Evolutionary conservation across 2,329 filamentous ascomycete genomes (phyloP).

Genomic region (Monosporascus sp.): DNA sequence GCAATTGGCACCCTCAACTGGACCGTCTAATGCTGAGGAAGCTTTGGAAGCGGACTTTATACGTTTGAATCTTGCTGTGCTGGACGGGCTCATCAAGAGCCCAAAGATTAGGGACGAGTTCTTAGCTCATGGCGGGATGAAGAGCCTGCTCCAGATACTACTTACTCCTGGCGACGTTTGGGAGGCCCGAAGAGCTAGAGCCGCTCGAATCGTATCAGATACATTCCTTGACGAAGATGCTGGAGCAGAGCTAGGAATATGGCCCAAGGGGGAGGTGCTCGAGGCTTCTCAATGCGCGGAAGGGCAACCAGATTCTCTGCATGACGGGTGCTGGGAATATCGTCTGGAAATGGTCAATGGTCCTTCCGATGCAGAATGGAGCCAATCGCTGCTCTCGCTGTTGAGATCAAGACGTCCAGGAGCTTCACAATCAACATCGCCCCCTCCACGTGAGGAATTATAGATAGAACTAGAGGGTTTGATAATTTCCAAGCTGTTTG

Average conservation of each 20-base stretch:
- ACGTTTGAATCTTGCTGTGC: constrained; percentile 36
- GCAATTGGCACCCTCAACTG: constrained; percentile 28
- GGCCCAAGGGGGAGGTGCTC: constrained; percentile 38
- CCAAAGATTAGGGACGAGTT: constrained; percentile 50
- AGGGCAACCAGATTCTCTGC: constrained; percentile 24
- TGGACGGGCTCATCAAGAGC: constrained; percentile 54
- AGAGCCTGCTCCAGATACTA: constrained; percentile 37
- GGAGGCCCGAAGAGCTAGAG: constrained; percentile 46
- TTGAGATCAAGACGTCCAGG: constrained; percentile 11
- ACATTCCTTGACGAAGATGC: constrained; percentile 63
- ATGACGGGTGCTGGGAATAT: constrained; percentile 56
- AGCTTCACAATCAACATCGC: neutral
- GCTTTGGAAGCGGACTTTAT: constrained; percentile 15
- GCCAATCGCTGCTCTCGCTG: constrained; percentile 23
- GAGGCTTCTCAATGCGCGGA: constrained; percentile 32
- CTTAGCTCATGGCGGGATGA: constrained; percentile 48
- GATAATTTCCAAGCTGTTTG: neutral
- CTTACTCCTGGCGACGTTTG: constrained; percentile 35
- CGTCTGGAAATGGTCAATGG: constrained; percentile 30
- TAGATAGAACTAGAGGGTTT: neutral
- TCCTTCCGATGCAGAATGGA: constrained; percentile 35
- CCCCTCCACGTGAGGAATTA: constrained; percentile 9
- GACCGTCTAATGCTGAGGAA: constrained; percentile 8
- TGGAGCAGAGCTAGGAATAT: constrained; percentile 52
- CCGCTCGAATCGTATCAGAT: constrained; percentile 55